Base-by-base conservation (phyloP, 352 stramenopile species). In the Plasmopara muralis region DNA sequence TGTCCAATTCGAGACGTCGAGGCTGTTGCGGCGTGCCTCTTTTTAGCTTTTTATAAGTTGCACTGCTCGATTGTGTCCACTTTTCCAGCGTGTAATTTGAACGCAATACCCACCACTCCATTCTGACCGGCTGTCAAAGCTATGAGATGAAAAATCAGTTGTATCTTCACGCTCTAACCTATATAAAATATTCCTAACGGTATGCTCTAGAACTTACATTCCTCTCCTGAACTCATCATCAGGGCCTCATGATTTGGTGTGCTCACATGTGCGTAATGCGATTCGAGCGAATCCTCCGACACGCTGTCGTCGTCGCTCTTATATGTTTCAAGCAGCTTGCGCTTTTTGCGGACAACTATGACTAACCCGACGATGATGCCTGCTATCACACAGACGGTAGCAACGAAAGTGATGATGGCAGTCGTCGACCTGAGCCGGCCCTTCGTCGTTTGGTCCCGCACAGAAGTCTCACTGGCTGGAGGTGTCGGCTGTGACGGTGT, bases 1-100 rank as follows among this genome's bases (percentile, higher is more conserved):
- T 83, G 75, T 82, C 59, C 38, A 55, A 53, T 59, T 40, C 20
- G 59, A 62, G 51, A 46, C 29, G 42, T 50, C n/a, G 30, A 14
- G 18, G 43, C 29, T 56, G 50, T 51, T 20, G 25, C 33, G 34
- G 37, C 51, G 47, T 52, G 38, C 7, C 38, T 54, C 16, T 33
- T 43, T 57, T 46, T 15, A 35, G 48, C 43, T 47, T 59, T 52
- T 48, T 15, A 47, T 33, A 41, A 18, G 44, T 13, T 50, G 47
- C 45, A 35, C 44, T 56, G 29, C 54, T 59, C 49, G 43, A 35
- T 35, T 5, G 6, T 12, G 31, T 35, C 31, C 31, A 35, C 6
- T 12, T 35, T 35, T 35, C 31, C 10, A 8, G 7, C 7, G 31
- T 35, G 31, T 35, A 1, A 5, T 35, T 12, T 35, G 31, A 5